Evolutionary conservation across 2,329 filamentous ascomycete genomes (phyloP).

Genomic region (Xylogone sp.): DNA sequence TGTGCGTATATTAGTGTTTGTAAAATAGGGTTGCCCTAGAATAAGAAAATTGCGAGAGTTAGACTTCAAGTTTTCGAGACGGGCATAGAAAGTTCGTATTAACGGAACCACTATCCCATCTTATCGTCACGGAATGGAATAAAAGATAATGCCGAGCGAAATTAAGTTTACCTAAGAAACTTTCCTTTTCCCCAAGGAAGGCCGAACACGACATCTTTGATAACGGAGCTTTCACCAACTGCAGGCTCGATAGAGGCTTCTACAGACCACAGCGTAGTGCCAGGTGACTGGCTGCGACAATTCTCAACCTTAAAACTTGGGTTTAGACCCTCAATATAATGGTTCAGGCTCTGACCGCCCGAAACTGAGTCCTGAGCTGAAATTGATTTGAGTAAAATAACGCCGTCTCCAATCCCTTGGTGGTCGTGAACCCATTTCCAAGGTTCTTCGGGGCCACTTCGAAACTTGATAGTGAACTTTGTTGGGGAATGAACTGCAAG

Average conservation of each 20-base stretch:
- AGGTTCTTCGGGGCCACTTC: conserved; percentile 42
- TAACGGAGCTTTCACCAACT: conserved; percentile 52
- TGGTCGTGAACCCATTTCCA: conserved; percentile 73
- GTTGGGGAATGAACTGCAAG: conserved; percentile 46
- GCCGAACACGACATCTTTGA: conserved; percentile 34
- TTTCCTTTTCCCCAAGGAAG: conserved; percentile 28
- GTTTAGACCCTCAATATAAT: conserved; percentile 56
- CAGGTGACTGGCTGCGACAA: conserved; percentile 61
- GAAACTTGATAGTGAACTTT: conserved; percentile 70
- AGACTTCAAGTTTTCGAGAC: background rate
- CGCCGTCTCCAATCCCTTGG: conserved; percentile 59
- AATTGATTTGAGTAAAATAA: conserved; percentile 47
- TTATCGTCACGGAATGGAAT: background rate
- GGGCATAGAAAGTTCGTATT: background rate
- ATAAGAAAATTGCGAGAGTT: background rate
- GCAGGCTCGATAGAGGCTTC: conserved; percentile 52
- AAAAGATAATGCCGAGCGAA: conserved; percentile 46
- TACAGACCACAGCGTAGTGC: conserved; percentile 69
- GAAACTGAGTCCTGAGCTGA: conserved; percentile 20
- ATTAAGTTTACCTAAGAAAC: conserved; percentile 23
- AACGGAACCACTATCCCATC: background rate
- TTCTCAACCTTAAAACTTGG: conserved; percentile 49
- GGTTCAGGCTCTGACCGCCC: conserved; percentile 25
- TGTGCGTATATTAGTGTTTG: conserved; percentile 19
- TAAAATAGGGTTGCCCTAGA: too few species aligned